Evolutionary conservation across 2,329 filamentous ascomycete species (phyloP).

Genomic region (Cucurbitaria berberidis): DNA sequence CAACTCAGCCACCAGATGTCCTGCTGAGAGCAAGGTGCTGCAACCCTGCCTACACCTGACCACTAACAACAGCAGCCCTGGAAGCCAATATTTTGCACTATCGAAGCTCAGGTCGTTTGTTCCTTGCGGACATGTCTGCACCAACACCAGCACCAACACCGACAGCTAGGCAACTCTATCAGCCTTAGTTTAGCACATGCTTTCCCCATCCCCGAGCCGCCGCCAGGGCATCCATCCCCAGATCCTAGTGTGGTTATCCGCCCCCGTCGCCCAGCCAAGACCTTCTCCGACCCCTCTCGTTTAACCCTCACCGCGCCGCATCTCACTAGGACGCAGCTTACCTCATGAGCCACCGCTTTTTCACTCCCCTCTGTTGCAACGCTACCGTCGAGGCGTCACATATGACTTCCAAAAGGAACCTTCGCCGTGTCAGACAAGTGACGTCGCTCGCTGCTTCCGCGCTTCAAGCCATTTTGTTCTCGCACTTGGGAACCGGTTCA

Average conservation of each 20-base stretch:
- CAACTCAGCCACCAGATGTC: conserved; percentile 27
- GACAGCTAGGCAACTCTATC: neutral
- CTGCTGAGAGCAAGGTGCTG: conserved; percentile 14
- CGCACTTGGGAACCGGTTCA: neutral
- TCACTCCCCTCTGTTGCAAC: neutral
- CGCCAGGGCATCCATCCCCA: conserved; percentile 9
- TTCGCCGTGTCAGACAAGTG: conserved; percentile 7
- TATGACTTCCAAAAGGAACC: neutral
- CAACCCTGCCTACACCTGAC: conserved; percentile 11
- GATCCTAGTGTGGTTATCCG: conserved; percentile 7
- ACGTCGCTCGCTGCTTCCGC: neutral
- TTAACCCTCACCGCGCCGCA: conserved; percentile 17
- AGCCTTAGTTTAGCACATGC: neutral
- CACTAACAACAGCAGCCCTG: conserved; percentile 6
- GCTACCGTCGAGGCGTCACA: conserved; percentile 1
- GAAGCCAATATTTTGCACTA: neutral
- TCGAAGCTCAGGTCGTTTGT: neutral
- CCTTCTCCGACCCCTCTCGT: conserved; percentile 5
- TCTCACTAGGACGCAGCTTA: conserved; percentile 5
- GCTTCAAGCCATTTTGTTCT: neutral
- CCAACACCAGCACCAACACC: neutral
- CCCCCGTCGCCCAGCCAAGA: conserved; percentile 10
- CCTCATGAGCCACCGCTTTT: conserved; percentile 14
- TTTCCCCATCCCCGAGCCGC: conserved; percentile 1
- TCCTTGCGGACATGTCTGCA: neutral